Base-by-base conservation (phyloP, 768 basidiomycete genomes). In the Naganishia onofrii region DNA sequence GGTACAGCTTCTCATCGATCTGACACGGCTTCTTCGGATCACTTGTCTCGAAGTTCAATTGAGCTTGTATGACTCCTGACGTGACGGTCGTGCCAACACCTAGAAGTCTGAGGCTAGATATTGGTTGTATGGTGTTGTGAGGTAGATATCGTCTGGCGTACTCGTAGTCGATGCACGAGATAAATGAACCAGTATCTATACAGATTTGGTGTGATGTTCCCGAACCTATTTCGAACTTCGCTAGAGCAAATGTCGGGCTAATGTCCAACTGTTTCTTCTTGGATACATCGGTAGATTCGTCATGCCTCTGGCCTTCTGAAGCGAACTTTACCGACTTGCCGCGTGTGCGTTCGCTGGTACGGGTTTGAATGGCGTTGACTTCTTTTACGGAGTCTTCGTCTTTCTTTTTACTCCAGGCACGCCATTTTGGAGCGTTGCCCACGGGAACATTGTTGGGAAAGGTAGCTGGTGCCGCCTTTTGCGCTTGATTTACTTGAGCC, bases 161-260 rank as follows among this genome's bases (percentile, higher is more conserved):
- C 3, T 28, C 46, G 23, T n/a, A n/a, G n/a, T n/a, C n/a, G n/a
- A n/a, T n/a, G n/a, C n/a, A n/a, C n/a, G n/a, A n/a, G n/a, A n/a
- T 69, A 19, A 34, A 56, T 17, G 67, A 51, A 26, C 55, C 67
- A 26, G 31, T 69, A 19, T 69, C 67, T 12, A 69, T 69, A 54
- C 44, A 66, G 23, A 66, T 29, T 12, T 44, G 38, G 31, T 66
- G 64, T 17, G 48, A 19, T 15, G 17, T n/a, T 10, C 64, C 42
- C 29, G 42, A 36, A 15, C 21, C 38, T 46, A n/a, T 17, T 36
- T 66, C 46, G 42, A 66, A 52, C 26, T 26, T 52, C 17, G 48
- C 48, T 21, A 52, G 17, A 26, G 48, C 48, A 52, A 52, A 52
- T 5, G 48, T 52, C 17, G 48, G 48, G 17, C 48, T 52, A 17